Evolutionary conservation across 2,329 filamentous ascomycete species (phyloP), one percentile per base, ranked within the genome.

Genomic region (Arthrobotrys sphaeroides): DNA sequence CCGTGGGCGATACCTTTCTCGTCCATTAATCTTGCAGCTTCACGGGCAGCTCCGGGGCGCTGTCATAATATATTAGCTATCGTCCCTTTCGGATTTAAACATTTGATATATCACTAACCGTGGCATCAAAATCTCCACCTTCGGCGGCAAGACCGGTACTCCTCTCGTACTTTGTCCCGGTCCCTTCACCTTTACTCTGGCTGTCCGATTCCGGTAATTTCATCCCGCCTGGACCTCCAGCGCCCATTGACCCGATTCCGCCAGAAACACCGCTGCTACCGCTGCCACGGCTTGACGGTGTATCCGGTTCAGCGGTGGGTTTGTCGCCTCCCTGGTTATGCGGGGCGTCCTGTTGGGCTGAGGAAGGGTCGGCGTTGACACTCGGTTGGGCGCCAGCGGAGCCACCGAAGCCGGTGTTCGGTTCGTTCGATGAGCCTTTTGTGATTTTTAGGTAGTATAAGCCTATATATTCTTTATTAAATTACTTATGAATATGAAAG

Each of bases 71-170:
- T 31, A 36, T 36, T 13, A 60, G 12, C 18, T 18, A 18, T n/a
- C 36, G 6, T 33, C 16, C 45, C 24, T 31, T 10, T 26, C 16
- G 20, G 7, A 20, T 45, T 47, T 13, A 6, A n/a, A 45, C 3
- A 28, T 24, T n/a, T n/a, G 0, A 36, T 28, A 18, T 40, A 4
- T 5, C 3, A 49, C 73, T 55, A 26, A 77, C 73, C 6, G 85
- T 83, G 2, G 87, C 88, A 78, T 91, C 90, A 80, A 91, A 90
- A 78, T 91, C 85, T 4, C 90, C 89, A 0, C 90, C 89, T 40
- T 92, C 89, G 13, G 88, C 88, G 33, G 84, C 82, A 26, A 90
- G 81, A 0, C 89, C 90, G 0, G 84, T 85, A 20, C 85, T 86
- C 81, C 86, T 87, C 77, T 90, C 84, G 72, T 86, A 87, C 78